Evolutionary conservation across 2,329 filamentous ascomycete species (phyloP).

Genomic region (Calonectria hongkongensis): DNA sequence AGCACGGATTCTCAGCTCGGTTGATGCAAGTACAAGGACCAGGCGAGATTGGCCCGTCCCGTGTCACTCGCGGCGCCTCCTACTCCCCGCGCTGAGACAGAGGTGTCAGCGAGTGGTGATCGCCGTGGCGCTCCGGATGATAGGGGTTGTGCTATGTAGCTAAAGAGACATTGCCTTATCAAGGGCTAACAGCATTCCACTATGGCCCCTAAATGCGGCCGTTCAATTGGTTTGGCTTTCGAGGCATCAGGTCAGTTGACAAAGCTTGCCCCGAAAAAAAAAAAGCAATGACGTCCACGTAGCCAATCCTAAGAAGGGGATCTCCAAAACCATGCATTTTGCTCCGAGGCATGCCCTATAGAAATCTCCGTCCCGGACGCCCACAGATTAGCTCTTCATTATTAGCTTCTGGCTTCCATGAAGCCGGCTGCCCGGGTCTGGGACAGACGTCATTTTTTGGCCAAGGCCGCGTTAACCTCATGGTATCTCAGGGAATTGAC

Average conservation of each 20-base stretch:
- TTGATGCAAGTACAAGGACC: background rate
- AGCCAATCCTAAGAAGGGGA: background rate
- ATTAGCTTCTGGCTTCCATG: background rate
- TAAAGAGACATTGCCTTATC: background rate
- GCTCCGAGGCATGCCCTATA: background rate
- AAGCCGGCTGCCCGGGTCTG: background rate
- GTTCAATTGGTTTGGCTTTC: background rate
- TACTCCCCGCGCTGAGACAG: background rate
- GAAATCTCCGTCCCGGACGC: background rate
- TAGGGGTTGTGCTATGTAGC: background rate
- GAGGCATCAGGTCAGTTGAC: background rate
- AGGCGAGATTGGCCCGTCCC: constrained; percentile 4
- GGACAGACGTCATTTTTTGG: background rate
- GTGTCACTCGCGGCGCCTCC: background rate
- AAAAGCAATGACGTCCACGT: background rate
- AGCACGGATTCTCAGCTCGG: background rate
- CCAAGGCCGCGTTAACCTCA: background rate
- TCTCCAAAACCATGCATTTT: background rate
- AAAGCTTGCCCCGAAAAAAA: background rate
- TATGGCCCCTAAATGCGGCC: background rate
- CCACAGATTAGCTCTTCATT: background rate
- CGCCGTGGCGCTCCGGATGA: background rate
- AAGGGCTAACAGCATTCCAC: constrained; percentile 1
- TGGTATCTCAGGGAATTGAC: background rate
- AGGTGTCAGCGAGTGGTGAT: background rate